A percentile compares a stretch with the other conserved stretches of the same genome.
Conservation (phyloP, 2,329 filamentous ascomycete genomes). For the Cordyceps fumosorosea region DNA sequence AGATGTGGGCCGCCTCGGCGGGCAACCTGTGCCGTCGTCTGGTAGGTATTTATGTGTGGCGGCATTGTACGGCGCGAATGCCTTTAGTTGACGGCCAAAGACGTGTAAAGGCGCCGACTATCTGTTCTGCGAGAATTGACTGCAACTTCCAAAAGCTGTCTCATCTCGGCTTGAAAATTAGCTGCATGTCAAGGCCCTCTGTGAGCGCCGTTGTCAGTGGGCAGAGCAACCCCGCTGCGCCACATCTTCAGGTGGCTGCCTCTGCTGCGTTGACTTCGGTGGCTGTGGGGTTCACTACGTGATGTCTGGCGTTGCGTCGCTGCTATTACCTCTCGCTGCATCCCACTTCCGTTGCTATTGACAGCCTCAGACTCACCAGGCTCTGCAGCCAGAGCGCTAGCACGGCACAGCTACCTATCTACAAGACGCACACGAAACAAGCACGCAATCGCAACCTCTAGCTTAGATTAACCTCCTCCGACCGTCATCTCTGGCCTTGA, state of each 20-base stretch:
- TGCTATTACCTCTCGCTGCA: not conserved
- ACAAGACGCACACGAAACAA: not conserved
- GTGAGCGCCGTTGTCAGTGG: not conserved
- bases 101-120: not conserved
- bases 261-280: not conserved
- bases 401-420: not conserved
- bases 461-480: not conserved
- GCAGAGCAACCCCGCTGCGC: not conserved
- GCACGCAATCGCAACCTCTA: not conserved
- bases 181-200: not conserved
- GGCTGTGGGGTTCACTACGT: not conserved
- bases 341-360: not conserved
- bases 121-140: too few species aligned
- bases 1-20: not conserved
- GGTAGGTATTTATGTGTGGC: not conserved
- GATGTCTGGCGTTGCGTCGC: not conserved
- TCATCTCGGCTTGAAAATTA: not conserved
- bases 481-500: conserved; percentile 2
- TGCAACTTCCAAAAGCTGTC: too few species aligned
- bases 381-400: not conserved
- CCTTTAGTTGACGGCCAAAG: not conserved
- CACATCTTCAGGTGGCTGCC: not conserved
- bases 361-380: not conserved
- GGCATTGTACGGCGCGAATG: not conserved
- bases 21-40: not conserved